Percentiles rank a stretch among this genome's conserved stretches.
These are phyloP conservation scores for Pichia sporocuriosa DNA, from an alignment of 805 yeast species.

Conservation along the genomic window DNA sequence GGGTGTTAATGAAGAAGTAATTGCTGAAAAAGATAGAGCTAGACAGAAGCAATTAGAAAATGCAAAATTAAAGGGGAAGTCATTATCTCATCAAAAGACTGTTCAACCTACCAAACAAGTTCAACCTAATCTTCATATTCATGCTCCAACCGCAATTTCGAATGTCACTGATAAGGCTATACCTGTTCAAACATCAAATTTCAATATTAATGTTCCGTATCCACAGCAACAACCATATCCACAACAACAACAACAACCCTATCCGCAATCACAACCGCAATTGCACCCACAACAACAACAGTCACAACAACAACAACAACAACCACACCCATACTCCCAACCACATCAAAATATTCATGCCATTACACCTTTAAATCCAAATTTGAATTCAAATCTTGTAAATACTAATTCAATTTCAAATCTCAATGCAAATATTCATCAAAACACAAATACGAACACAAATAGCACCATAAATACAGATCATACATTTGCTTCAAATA, in stretches of 20 bases:
- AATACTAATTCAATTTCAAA: too few relatives aligned
- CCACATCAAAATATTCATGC: too few relatives aligned
- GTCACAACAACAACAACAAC: too few relatives aligned
- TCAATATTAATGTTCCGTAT: background rate
- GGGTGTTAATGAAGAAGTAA: conserved; percentile 83
- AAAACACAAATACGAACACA: too few relatives aligned
- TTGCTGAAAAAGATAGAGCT: conserved; percentile 68
- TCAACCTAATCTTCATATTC: conserved; percentile 1
- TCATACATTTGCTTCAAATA: too few relatives aligned
- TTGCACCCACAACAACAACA: background rate
- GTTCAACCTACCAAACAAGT: background rate
- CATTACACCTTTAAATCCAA: too few relatives aligned
- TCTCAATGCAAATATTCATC: too few relatives aligned
- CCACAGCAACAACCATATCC: conserved; percentile 12
- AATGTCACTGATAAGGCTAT: background rate
- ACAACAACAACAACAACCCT: conserved; percentile 5
- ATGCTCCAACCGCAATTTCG: background rate
- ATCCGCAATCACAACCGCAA: background rate
- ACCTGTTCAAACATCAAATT: conserved; percentile 1
- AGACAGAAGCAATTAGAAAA: conserved; percentile 61
- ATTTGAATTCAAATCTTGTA: too few relatives aligned
- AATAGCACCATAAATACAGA: too few relatives aligned
- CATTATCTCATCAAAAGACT: background rate
- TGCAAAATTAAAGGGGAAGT: conserved; percentile 31
- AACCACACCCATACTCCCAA: too few relatives aligned